Evolutionary conservation across 2,329 filamentous ascomycete genomes (phyloP).

Genomic region (Dissoconium aciculare): DNA sequence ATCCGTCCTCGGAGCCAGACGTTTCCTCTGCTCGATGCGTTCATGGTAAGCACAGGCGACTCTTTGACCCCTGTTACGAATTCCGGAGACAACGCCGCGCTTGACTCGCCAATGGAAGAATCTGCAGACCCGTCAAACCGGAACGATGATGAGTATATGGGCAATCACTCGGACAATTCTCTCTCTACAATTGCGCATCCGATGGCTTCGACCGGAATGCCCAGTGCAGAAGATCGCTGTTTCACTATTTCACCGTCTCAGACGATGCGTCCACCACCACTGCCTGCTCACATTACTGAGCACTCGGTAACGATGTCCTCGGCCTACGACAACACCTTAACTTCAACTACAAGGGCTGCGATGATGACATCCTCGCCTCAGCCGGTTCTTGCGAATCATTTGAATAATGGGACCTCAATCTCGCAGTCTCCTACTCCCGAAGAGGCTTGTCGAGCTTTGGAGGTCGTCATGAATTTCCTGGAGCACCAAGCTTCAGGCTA

Average conservation of each 20-base stretch:
- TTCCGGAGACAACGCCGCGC: slow-evolving; percentile 25
- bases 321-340: slow-evolving; percentile 1
- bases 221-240: slow-evolving; percentile 11
- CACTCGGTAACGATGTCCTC: too few species aligned
- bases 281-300: slow-evolving; percentile 23
- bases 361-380: too few species aligned
- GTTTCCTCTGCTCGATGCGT: slow-evolving; percentile 57
- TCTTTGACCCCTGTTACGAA: slow-evolving; percentile 42
- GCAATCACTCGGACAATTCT: too few species aligned
- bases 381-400: too few species aligned
- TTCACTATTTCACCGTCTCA: slow-evolving; percentile 21
- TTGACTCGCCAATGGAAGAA: slow-evolving; percentile 24
- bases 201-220: too few species aligned
- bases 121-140: slow-evolving; percentile 22
- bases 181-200: too few species aligned
- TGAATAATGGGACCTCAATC: slow-evolving; percentile 11
- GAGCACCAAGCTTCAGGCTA: slow-evolving; percentile 53
- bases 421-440: slow-evolving; percentile 51
- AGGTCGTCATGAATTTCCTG: slow-evolving; percentile 70
- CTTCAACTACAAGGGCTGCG: too few species aligned
- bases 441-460: slow-evolving; percentile 67
- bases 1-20: slow-evolving; percentile 77
- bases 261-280: slow-evolving; percentile 33
- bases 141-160: too few species aligned
- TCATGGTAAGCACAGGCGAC: slow-evolving; percentile 40